Conservation (phyloP, 345 rosid species). For the Triadica sebifera region DNA sequence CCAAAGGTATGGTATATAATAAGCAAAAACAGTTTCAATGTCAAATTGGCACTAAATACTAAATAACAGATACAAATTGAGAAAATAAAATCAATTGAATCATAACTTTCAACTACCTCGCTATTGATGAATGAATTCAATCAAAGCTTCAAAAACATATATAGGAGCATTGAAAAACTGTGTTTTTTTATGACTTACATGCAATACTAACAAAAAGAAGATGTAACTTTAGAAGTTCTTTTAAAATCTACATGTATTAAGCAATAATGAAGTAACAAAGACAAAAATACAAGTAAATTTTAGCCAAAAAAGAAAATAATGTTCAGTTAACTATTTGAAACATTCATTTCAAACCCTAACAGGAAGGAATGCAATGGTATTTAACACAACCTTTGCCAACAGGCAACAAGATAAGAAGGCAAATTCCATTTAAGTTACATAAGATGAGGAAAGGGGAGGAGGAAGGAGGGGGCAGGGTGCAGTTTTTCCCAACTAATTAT, state of each 20-base stretch:
- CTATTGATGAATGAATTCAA: background rate
- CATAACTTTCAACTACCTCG: background rate
- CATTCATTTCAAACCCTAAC: background rate
- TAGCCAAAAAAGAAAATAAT: background rate
- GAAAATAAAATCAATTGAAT: background rate
- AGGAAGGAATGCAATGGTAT: background rate
- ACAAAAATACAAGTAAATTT: background rate
- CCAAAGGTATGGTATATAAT: slow-evolving; percentile 24
- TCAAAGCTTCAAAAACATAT: background rate
- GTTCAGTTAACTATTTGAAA: background rate
- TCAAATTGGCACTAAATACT: background rate
- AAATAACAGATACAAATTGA: background rate
- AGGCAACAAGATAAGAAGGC: background rate
- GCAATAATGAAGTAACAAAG: background rate
- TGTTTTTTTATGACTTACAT: background rate
- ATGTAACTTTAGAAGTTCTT: no score
- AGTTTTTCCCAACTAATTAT: background rate
- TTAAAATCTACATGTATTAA: background rate
- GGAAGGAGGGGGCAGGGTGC: no score
- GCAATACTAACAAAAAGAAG: background rate
- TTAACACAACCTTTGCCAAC: no score
- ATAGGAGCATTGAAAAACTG: background rate
- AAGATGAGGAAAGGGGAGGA: background rate
- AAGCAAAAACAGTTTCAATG: background rate
- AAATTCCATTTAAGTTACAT: background rate